Evolutionary conservation across 257 asterid species (phyloP), one percentile per base, ranked within the genome.

Genomic region (Nicotiana benthamiana): DNA sequence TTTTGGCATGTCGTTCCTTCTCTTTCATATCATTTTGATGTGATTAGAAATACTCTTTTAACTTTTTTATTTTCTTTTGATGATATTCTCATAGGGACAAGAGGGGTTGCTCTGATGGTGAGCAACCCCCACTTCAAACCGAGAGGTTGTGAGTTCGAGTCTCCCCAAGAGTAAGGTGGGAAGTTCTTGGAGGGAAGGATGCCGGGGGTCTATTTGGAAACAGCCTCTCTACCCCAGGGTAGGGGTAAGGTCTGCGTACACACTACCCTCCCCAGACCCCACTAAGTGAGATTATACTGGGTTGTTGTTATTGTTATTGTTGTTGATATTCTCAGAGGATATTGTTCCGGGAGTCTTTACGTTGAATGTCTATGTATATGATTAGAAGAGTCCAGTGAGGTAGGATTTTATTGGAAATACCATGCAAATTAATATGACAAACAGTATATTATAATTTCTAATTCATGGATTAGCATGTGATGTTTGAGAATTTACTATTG

Each of bases 401-500:
- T n/a, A 40, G 20, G 59, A 22, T 20, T 11, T 5, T 70, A 22
- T 70, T 68, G 32, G 57, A 70, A 20, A 43, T 70, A 22, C 34
- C 17, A 24, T 24, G 34, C 67, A 24, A 61, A 61, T 24, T 6
- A 7, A 15, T 54, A 54, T 54, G 60, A 5, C 60, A 54, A 54
- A 54, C 24, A 54, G 24, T 54, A 54, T 24, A 34, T 8, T 67
- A 34, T 4, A 10, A 10, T 34, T 67, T 34, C n/a, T 34, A 27
- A 72, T 72, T 72, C 22, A 24, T 72, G 77, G 77, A 22, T 70
- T 43, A 43, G 77, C 59, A 70, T 70, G 34, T 68, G 77, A 34
- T 9, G 53, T 65, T 64, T 30, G 5, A 30, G 34, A 30, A 30
- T 30, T 30, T 30, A 30, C 34, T 30, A 30, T 30, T 30, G 34